Evolutionary conservation across 441 rosid species (phyloP), one percentile per base, ranked within the genome.

Genomic region (Corymbia calophylla): DNA sequence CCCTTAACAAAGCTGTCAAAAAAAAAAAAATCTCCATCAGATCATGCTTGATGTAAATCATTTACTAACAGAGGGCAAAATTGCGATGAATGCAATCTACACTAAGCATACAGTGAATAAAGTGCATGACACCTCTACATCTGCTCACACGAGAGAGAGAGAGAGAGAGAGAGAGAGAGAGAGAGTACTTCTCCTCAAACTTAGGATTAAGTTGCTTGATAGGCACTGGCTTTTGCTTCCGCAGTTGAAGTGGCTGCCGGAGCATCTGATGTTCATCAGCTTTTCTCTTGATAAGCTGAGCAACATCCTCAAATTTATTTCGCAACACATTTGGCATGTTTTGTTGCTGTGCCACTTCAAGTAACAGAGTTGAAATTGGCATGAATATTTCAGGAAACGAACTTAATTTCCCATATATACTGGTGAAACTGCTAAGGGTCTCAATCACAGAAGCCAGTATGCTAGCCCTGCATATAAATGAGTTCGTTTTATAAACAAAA

Each of bases 381-480:
- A 92, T 87, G 93, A 97, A 98, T 23, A 95, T 91, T 92, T 96
- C 98, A 17, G 98, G 96, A 85, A 97, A 98, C 31, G 98, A 96
- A 91, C 90, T 95, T 86, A 98, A 90, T 86, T 89, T 95, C 87
- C 91, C 91, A 90, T 93, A 91, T 86, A 90, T 90, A 88, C 94
- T 93, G 70, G 95, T 93, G 89, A 95, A 96, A 81, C 97, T 97
- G 54, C 88, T 89, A 62, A 97, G 89, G 87, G 96, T 96, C 93
- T 96, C 98, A 32, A 91, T 87, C 87, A 93, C 90, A 54, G 94
- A 93, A 73, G 94, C 87, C 90, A 98, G 92, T 89, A 93, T 89
- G 54, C 97, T 93, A 62, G 95, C 98, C 94, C 99, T 98, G 95
- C 87, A 73, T 29, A 88, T 12, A n/a, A 53, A 88, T n/a, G 35